Evolutionary conservation across 441 rosid species (phyloP), one percentile per base, ranked within the genome.

Genomic region (Populus hybrid): DNA sequence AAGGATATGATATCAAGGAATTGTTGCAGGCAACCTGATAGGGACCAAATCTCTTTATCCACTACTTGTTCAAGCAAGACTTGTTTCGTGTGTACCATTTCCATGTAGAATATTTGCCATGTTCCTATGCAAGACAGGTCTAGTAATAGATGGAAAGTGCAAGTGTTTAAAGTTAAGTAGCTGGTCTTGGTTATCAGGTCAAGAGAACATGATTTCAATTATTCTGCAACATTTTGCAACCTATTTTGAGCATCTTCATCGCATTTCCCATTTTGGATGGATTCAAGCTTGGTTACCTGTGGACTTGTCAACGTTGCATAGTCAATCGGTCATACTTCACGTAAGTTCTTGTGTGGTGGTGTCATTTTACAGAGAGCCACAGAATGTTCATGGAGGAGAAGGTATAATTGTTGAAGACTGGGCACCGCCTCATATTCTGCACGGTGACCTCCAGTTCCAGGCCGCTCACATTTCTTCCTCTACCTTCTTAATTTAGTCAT

Each of bases 1-100:
- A 87, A 84, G 94, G 94, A 74, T 89, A 89, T 42, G 91, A 88
- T 75, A 85, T 91, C 74, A 89, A 81, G 84, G 91, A 89, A 76
- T 61, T 91, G 73, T 75, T 91, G 82, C 91, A 85, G 77, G 85
- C 87, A 21, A 72, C 83, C 67, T 83, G 84, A 86, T 68, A 75
- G n/a, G 72, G 38, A 23, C 34, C 38, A 19, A 18, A 67, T 10
- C 57, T 42, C 36, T 65, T 66, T 12, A 7, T 35, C 21, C 16
- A 19, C 70, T 24, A 1, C 19, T 42, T 19, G 12, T 12, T 63
- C 19, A 7, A 3, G 53, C 46, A 32, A n/a, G 67, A 19, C 67
- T 26, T 46, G 3, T 50, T 50, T 38, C 40, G 21, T 11, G 64
- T 6, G 7, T 42, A 0, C 30, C 65, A 67, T 46, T 18, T 18